Base-by-base conservation (phyloP, 345 rosid species). In the Reutealis trisperma region DNA sequence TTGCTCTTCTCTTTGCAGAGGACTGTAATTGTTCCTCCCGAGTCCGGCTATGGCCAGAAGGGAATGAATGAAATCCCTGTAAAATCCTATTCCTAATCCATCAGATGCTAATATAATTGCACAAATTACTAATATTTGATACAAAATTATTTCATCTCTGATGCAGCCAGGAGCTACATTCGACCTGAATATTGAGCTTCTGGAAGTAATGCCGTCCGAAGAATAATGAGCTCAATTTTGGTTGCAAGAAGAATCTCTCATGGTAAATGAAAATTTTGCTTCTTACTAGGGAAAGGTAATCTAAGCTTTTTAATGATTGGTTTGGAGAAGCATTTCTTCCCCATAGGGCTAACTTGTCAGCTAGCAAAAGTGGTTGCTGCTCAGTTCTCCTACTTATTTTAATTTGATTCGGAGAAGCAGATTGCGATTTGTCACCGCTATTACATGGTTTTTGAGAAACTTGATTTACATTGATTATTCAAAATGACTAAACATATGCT, bases 41-140 rank as follows among this genome's bases (percentile, higher is more conserved):
- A 90, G 83, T 87, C 86, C 58, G 97, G 97, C 62, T 94, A 93
- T 79, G 95, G 97, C 51, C 67, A 87, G 71, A 93, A 61, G 83
- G 98, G 98, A 85, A 88, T 93, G 97, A 89, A 90, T 57, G 98
- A 95, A 86, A 95, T 95, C 77, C 97, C 96, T 74, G 95, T 94
- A 90, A 65, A 51, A 47, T 44, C 71, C 32, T 44, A 15, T 34
- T 67, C 59, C 74, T 67, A 45, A 37, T 44, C n/a, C 2, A 6
- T 49, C 73, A 25, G 21, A 24, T 68, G 57, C 34, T 68, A 21
- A 67, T 63, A 15, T 63, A 63, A 7, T 63, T 15, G 67, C 21
- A 12, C 34, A 63, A 63, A 12, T 60, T 60, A 8, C 25, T 15
- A 52, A 15, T 5, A 47, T 22, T 24, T 45, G 60, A 30, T 15